Evolutionary conservation across 1,284 basidiomycete species (phyloP).

Genomic region (Cryptococcus neoformans): DNA sequence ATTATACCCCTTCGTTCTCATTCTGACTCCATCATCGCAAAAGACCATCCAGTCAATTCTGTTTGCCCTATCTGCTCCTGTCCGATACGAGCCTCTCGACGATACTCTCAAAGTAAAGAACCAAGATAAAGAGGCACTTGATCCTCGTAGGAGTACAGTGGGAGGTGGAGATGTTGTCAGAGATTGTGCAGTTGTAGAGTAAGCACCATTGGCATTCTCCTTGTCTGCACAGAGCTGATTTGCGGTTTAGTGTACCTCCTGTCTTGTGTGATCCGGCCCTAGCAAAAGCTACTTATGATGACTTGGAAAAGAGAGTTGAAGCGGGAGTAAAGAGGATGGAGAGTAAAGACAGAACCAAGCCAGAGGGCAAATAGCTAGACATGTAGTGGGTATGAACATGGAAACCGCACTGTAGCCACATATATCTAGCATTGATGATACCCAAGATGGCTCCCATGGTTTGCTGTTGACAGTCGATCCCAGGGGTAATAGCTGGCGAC

Average conservation of each 20-base stretch:
- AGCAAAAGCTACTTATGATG: constrained; percentile 36
- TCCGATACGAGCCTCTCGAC: constrained; percentile 29
- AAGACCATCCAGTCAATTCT: constrained; percentile 40
- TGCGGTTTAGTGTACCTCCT: constrained; percentile 26
- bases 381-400: background rate
- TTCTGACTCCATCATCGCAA: constrained; percentile 42
- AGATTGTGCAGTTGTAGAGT: constrained; percentile 45
- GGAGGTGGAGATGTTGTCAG: constrained; percentile 43
- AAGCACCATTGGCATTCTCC: constrained; percentile 11
- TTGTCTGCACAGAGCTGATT: background rate
- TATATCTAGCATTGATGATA: constrained; percentile 8
- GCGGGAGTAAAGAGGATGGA: constrained; percentile 23
- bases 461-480: too few species aligned
- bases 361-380: background rate
- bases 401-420: background rate
- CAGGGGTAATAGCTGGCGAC: background rate
- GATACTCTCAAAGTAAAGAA: constrained; percentile 13
- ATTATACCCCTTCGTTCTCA: constrained; percentile 36
- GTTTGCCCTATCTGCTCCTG: constrained; percentile 42
- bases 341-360: constrained; percentile 3
- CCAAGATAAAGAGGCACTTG: constrained; percentile 8
- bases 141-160: constrained; percentile 26
- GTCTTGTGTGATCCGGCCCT: constrained; percentile 30
- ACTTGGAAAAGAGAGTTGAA: constrained; percentile 39
- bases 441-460: background rate